Evolutionary conservation across 1,284 basidiomycete species (phyloP), one percentile per base, ranked within the genome.

Genomic region (Ustilago bromivora): DNA sequence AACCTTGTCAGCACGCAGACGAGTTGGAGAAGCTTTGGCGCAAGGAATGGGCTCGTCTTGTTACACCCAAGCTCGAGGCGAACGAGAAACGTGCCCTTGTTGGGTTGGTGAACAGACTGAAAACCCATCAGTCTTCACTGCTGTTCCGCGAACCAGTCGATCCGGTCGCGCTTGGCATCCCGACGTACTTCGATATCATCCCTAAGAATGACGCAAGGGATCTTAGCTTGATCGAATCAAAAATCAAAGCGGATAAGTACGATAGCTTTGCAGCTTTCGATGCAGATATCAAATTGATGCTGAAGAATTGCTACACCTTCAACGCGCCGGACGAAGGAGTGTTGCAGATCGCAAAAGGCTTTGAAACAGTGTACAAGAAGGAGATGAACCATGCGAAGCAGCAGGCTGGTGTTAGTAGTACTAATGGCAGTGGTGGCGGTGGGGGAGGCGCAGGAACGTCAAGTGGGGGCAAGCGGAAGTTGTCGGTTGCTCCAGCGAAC

Each of bases 121-220:
- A 83, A 52, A 69, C 61, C 53, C 74, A 79, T 23, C 78, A 71
- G 28, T 53, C 61, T 10, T 76, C 76, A 38, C 58, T 67, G 11
- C 47, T 85, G 34, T 85, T 85, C 66, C 63, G 96, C 38, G 74
- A 93, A 71, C 92, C 94, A n/a, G 94, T 96, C 15, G 85, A 84
- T 56, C 82, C 83, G 2, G 89, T 93, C 46, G 87, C 89, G 2
- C 87, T 94, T 32, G 90, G 90, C 15, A 93, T 96, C 57, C 94
- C 94, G 4, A 91, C 91, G 15, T 96, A 96, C 84, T 92, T 91
- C 84, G 90, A 93, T 51, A 87, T 95, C 65, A 93, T 97, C 79
- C 91, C 92, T 7, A 89, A 89, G 70, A 93, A 94, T 80, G 92
- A 96, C 76, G 94, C 95, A 2, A 91, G 96, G 43, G 96, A 98